Percentiles rank a stretch among this genome's conserved stretches.
These are phyloP conservation scores for Nigrograna mackinnonii DNA, from an alignment of 2,329 filamentous ascomycete genomes.

Conservation along the genomic window DNA sequence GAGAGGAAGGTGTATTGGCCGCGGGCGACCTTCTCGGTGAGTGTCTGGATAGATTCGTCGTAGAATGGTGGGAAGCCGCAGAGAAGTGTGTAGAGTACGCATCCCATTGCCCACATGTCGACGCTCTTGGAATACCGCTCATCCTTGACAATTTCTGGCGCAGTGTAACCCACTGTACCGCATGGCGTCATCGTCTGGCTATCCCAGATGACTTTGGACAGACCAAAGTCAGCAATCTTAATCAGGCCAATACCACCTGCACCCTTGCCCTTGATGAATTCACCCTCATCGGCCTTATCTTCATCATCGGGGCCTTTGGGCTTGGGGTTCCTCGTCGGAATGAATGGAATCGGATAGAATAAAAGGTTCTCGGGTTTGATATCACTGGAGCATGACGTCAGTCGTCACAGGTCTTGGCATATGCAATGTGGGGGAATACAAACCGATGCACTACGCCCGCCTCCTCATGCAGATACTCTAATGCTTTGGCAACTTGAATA, in stretches of 20 bases:
- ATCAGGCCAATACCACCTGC: conserved; percentile 90
- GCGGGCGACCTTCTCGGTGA: conserved; percentile 96
- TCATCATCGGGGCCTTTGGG: conserved; percentile 87
- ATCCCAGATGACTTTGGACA: conserved; percentile 98
- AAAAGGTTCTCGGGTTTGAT: conserved; percentile 98
- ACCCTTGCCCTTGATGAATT: conserved; percentile 81
- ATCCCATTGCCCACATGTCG: conserved; percentile 98
- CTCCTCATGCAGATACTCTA: conserved; percentile 93
- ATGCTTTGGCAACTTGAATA: conserved; percentile 87
- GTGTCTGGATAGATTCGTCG: conserved; percentile 94
- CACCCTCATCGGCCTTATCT: conserved; percentile 95
- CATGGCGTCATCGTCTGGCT: conserved; percentile 99
- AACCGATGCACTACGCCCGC: conserved; percentile 97
- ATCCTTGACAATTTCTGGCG: conserved; percentile 98
- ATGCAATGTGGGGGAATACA: conserved; percentile 35
- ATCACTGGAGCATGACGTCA: conserved; percentile 66
- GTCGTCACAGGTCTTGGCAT: conserved; percentile 14
- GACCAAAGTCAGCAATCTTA: conserved; percentile 97
- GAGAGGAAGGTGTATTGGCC: conserved; percentile 98
- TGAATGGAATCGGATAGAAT: conserved; percentile 82
- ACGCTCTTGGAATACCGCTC: conserved; percentile 98
- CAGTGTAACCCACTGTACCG: conserved; percentile 96
- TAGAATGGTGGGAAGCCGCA: conserved; percentile 99
- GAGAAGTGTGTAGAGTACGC: conserved; percentile 93
- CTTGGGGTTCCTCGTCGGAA: conserved; percentile 79